These are phyloP conservation scores for Cercospora zeina DNA, from an alignment of 2,329 filamentous ascomycete species.

Conservation along the genomic window DNA sequence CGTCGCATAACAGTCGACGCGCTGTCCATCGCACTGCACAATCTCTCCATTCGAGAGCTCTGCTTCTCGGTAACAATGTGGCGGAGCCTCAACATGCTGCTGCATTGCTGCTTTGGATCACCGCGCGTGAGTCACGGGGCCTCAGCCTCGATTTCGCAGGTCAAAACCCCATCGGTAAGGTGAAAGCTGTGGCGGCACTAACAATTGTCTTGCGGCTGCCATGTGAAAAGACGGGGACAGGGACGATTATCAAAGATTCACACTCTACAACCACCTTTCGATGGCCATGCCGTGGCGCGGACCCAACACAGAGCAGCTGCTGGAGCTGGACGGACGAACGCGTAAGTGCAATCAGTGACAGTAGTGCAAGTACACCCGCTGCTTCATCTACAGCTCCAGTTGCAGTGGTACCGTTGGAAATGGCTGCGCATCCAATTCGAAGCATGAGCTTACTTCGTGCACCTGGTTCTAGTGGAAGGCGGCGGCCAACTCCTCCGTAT, in stretches of 20 bases:
- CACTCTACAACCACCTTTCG: not conserved
- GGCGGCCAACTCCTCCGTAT: slow-evolving; percentile 63
- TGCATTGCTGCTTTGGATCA: slow-evolving; percentile 2
- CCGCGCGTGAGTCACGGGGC: slow-evolving; percentile 17
- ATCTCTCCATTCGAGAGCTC: not conserved
- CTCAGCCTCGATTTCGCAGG: slow-evolving; percentile 11
- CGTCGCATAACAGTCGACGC: not conserved
- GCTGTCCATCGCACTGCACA: not conserved
- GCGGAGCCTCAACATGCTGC: not conserved
- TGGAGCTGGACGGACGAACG: slow-evolving; percentile 42
- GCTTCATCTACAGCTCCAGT: slow-evolving; percentile 49
- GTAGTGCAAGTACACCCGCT: slow-evolving; percentile 47
- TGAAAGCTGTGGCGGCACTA: slow-evolving; percentile 5
- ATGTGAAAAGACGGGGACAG: not conserved
- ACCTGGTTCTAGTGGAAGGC: slow-evolving; percentile 49
- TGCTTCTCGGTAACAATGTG: not conserved
- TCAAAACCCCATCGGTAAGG: not conserved
- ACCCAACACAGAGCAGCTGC: slow-evolving; percentile 12
- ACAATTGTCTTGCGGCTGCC: not conserved
- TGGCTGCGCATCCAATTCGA: no score
- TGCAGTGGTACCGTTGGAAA: not conserved
- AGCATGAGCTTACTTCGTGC: not conserved
- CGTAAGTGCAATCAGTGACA: not conserved
- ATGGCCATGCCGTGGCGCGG: slow-evolving; percentile 5
- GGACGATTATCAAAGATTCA: not conserved